These are phyloP conservation scores for Trichoderma endophyticum DNA, from an alignment of 2,329 filamentous ascomycete genomes.

Conservation along the genomic window DNA sequence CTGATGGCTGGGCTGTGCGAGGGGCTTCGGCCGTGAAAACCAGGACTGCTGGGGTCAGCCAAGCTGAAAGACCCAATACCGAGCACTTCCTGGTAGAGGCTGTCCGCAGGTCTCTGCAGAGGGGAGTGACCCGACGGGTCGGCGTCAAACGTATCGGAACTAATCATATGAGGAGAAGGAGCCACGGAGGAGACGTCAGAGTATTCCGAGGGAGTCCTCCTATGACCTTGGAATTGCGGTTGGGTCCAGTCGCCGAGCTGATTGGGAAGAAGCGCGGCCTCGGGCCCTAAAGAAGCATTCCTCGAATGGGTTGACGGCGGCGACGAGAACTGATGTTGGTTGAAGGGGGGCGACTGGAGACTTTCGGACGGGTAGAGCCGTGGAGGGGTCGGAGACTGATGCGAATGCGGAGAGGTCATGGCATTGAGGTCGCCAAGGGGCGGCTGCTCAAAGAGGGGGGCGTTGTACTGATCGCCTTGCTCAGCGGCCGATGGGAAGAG, in stretches of 20 bases:
- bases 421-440: conserved; percentile 48
- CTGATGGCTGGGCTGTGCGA: conserved; percentile 70
- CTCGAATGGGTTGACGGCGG: conserved; percentile 50
- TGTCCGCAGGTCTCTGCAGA: conserved; percentile 70
- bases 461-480: conserved; percentile 56
- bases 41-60: conserved; percentile 66
- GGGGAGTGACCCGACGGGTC: conserved; percentile 72
- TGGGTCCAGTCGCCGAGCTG: conserved; percentile 53
- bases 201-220: conserved; percentile 83
- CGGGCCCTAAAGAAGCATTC: conserved; percentile 55
- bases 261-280: conserved; percentile 53
- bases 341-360: conserved; percentile 56
- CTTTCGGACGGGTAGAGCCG: conserved; percentile 51
- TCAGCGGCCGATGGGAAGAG: conserved; percentile 58
- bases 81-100: conserved; percentile 73
- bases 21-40: conserved; percentile 70
- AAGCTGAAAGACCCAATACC: conserved; percentile 78
- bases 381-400: conserved; percentile 56
- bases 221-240: conserved; percentile 72
- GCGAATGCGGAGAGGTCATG: conserved; percentile 55
- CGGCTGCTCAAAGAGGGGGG: conserved; percentile 56
- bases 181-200: conserved; percentile 86
- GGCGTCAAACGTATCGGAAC: conserved; percentile 76
- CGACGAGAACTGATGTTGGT: conserved; percentile 54
- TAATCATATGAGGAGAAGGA: conserved; percentile 76